Conservation (phyloP, 225 moss, liverwort and hornwort species). For the Straminergon stramineum region DNA sequence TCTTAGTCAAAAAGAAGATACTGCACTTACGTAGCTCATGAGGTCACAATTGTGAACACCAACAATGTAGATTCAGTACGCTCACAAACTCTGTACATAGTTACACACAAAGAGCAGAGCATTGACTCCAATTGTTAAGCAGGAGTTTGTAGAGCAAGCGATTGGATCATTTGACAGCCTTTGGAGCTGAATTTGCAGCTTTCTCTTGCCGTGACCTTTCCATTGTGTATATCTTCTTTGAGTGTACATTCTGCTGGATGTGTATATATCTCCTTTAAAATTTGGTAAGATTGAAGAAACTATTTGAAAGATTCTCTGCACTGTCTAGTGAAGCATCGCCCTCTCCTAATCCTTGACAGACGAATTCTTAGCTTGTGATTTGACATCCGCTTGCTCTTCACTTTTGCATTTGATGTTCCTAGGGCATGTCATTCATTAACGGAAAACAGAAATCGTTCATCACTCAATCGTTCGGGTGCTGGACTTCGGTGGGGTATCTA, state of each 20-base stretch:
- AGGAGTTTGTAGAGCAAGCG: not conserved
- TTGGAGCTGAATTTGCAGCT: not conserved
- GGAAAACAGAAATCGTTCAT: not conserved
- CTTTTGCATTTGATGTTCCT: not conserved
- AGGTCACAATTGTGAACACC: not conserved
- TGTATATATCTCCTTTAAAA: not conserved
- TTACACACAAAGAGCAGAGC: too few relatives aligned
- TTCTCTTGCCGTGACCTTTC: not conserved
- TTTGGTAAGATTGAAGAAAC: not conserved
- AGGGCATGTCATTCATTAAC: not conserved
- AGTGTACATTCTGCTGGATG: not conserved
- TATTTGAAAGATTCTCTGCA: not conserved
- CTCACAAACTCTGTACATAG: not conserved
- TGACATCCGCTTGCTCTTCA: not conserved
- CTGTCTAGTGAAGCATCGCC: not conserved
- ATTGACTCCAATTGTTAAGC: not conserved
- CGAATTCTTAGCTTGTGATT: not conserved
- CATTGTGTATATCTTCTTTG: not conserved
- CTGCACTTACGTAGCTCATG: not conserved
- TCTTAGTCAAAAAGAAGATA: not conserved
- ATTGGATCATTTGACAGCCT: not conserved
- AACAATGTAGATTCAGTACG: not conserved
- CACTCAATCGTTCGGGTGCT: not conserved
- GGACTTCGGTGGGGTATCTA: not conserved
- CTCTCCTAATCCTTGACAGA: not conserved